These are phyloP conservation scores for Xylariomycetidae sp. DNA, from an alignment of 2,329 filamentous ascomycete species.

Conservation along the genomic window DNA sequence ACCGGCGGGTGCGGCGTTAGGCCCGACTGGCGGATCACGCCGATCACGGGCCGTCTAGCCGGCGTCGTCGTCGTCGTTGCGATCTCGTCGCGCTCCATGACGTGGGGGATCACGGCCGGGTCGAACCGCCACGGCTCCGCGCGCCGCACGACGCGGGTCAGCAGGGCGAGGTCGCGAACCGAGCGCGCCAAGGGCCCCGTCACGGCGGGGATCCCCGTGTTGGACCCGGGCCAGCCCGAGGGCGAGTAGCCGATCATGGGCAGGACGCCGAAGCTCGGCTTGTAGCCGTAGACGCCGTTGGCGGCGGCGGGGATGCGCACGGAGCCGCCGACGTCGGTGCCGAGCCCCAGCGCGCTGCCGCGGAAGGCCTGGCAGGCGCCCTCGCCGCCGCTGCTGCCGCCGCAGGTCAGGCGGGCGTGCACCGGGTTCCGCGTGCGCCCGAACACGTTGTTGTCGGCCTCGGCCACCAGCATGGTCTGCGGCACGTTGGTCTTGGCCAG, in stretches of 20 bases:
- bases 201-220: constrained; percentile 25
- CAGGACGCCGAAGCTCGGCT: constrained; percentile 25
- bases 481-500: constrained; percentile 28
- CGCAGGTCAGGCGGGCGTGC: constrained; percentile 13
- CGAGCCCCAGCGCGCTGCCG: constrained; percentile 18
- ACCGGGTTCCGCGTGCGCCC: constrained; percentile 20
- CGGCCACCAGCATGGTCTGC: constrained; percentile 20
- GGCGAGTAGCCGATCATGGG: constrained; percentile 27
- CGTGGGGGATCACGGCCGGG: constrained; percentile 17
- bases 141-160: constrained; percentile 16
- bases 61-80: constrained; percentile 2
- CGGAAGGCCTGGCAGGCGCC: constrained; percentile 17
- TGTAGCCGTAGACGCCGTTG: constrained; percentile 27
- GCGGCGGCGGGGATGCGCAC: constrained; percentile 24
- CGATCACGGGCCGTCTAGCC: constrained; percentile 23
- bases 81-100: constrained; percentile 12
- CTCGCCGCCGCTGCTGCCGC: constrained; percentile 21
- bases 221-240: constrained; percentile 25
- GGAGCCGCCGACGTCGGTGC: constrained; percentile 21
- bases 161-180: constrained; percentile 20
- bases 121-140: constrained; percentile 20
- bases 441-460: constrained; percentile 19
- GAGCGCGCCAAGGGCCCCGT: constrained; percentile 22
- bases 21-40: constrained; percentile 23
- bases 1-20: constrained; percentile 27